Conservation (phyloP, 2,329 filamentous ascomycete genomes). For the Verticillium tricorpus region DNA sequence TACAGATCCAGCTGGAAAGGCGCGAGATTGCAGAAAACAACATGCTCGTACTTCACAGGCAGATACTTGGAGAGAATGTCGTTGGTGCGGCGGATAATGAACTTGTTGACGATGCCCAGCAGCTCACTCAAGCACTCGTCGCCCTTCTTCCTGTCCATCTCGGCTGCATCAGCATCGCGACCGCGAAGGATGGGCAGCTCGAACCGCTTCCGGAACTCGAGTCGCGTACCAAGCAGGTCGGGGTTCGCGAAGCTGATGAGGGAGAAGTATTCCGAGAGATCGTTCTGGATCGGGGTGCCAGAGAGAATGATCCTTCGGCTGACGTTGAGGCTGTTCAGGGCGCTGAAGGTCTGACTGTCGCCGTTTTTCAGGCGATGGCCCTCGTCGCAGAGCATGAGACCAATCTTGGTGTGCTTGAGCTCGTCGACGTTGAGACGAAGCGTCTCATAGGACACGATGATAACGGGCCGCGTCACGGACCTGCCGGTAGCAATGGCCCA, state of each 20-base stretch:
- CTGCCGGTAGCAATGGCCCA: slow-evolving; percentile 94
- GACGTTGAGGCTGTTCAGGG: slow-evolving; percentile 86
- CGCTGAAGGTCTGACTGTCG: slow-evolving; percentile 91
- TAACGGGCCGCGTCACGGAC: slow-evolving; percentile 81
- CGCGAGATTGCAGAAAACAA: slow-evolving; percentile 94
- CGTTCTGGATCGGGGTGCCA: slow-evolving; percentile 96
- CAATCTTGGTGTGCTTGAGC: slow-evolving; percentile 84
- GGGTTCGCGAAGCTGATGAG: slow-evolving; percentile 96
- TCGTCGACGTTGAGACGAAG: slow-evolving; percentile 87
- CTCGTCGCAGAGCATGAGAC: slow-evolving; percentile 91
- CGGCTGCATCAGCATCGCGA: slow-evolving; percentile 83
- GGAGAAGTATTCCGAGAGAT: slow-evolving; percentile 96
- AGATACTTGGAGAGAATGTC: slow-evolving; percentile 97
- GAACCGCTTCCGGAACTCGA: slow-evolving; percentile 90
- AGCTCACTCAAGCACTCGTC: slow-evolving; percentile 80
- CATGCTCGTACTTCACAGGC: slow-evolving; percentile 97
- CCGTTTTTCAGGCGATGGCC: slow-evolving; percentile 96
- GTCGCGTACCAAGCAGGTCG: slow-evolving; percentile 78
- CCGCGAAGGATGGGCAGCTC: slow-evolving; percentile 90
- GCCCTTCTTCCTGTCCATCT: slow-evolving; percentile 75
- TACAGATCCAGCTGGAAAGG: slow-evolving; percentile 92
- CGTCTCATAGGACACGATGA: slow-evolving; percentile 98
- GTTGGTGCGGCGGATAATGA: slow-evolving; percentile 96
- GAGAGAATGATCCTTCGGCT: slow-evolving; percentile 89
- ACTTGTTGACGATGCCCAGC: slow-evolving; percentile 86